Evolutionary conservation across 169 alveolate genomes (phyloP).

Genomic region (Toxoplasma gondii): DNA sequence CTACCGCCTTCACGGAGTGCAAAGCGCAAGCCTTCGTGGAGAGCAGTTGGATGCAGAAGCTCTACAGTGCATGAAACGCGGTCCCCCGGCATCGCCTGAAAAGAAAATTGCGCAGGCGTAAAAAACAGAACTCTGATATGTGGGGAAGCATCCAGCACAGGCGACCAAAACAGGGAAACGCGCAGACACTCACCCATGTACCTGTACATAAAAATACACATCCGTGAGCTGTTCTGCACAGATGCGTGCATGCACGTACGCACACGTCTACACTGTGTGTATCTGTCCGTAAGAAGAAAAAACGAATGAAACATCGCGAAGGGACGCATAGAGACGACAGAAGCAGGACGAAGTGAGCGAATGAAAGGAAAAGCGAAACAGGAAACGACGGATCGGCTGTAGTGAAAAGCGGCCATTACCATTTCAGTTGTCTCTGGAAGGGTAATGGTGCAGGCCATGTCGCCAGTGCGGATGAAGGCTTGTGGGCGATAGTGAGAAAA

Average conservation of each 20-base stretch:
- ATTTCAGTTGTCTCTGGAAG: constrained; percentile 86
- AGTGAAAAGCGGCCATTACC: constrained; percentile 69
- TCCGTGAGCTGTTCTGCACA: not conserved
- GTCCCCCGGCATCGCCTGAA: constrained; percentile 72
- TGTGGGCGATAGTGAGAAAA: constrained; percentile 94
- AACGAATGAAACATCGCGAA: not conserved
- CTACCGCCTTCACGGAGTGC: constrained; percentile 96
- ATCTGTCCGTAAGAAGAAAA: too few relatives aligned
- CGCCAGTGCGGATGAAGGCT: constrained; percentile 95
- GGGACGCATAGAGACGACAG: not conserved
- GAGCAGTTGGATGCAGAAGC: constrained; percentile 84
- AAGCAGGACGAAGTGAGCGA: not conserved
- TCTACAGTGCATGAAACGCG: constrained; percentile 80
- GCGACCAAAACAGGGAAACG: not conserved
- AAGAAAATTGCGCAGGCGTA: not conserved
- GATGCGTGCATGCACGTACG: too few relatives aligned
- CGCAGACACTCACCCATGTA: not conserved
- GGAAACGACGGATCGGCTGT: not conserved
- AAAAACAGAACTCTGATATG: not conserved
- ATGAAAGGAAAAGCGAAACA: not conserved
- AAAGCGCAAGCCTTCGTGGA: constrained; percentile 86
- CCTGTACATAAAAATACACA: not conserved
- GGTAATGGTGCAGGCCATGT: constrained; percentile 89
- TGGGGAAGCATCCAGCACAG: not conserved
- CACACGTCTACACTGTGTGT: too few relatives aligned